phyloP scores from a whole-genome alignment of 805 yeast genomes.

The Hanseniaspora lachancei region DNA sequence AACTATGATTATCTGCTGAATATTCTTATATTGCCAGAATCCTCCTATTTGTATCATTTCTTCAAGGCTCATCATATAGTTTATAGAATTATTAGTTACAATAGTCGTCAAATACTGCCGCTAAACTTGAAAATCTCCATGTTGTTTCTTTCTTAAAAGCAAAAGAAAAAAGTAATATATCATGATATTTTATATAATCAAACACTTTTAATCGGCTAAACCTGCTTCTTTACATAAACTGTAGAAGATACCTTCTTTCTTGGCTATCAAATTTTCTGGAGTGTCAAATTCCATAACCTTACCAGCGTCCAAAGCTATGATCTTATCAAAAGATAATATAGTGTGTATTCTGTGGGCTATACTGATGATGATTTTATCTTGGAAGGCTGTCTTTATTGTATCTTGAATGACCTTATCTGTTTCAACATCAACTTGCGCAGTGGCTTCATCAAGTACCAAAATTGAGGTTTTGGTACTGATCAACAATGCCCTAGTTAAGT shows the following conservation, averaged over 20 bases:
- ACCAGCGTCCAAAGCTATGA: conserved; percentile 65
- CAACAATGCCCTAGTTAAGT: conserved; percentile 65
- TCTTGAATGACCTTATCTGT: conserved; percentile 67
- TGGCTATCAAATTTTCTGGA: conserved; percentile 52
- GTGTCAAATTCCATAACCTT: conserved; percentile 63
- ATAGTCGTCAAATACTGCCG: too few species aligned
- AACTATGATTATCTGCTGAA: too few species aligned
- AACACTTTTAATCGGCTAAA: conserved; percentile 22
- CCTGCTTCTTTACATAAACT: conserved; percentile 77
- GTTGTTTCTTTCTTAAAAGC: too few species aligned
- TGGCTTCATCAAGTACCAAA: conserved; percentile 69
- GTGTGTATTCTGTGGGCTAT: conserved; percentile 79
- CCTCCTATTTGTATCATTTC: too few species aligned
- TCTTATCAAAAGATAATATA: conserved; percentile 66
- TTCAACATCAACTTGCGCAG: conserved; percentile 80
- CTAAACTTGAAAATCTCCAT: too few species aligned
- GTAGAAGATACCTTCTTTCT: conserved; percentile 59
- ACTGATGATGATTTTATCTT: conserved; percentile 64
- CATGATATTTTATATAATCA: not conserved
- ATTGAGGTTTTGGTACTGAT: conserved; percentile 40
- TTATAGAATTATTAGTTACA: too few species aligned
- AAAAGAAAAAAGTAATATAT: too few species aligned
- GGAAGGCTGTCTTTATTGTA: conserved; percentile 62
- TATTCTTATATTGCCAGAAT: too few species aligned
- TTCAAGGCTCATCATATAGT: too few species aligned